Base-by-base conservation (phyloP, 352 stramenopile species). In the Phytophthora constricta region DNA sequence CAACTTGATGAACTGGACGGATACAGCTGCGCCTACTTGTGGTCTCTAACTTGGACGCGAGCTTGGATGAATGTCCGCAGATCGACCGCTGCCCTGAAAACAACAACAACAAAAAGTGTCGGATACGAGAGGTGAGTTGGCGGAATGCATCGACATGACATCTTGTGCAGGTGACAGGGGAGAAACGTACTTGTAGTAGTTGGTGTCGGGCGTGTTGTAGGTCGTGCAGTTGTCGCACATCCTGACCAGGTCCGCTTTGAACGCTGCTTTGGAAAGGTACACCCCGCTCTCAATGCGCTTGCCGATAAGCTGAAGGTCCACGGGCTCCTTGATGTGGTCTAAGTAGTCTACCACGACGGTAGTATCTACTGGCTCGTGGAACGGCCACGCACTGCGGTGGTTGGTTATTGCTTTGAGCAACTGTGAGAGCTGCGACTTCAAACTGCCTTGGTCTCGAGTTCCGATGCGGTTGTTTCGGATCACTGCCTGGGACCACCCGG, bases 191-290 rank as follows among this genome's bases (percentile, higher is more conserved):
- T 96, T 98, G 77, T 98, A 98, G 74, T 98, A 98, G 74, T 98
- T 99, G 62, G 93, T 98, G 17, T 91, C 90, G 52, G 88, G 82
- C 14, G 87, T 92, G 83, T 99, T 99, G 89, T 99, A 99, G 13
- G 85, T 68, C 63, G 92, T 98, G 77, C 97, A 99, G 77, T 99
- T 99, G 69, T 97, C 86, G 60, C 95, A 97, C 95, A 99, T 99
- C 42, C 92, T 89, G 61, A 97, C 84, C 50, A 99, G 74, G 59
- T 99, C 97, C 11, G 85, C 80, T 64, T 97, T 94, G 51, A 99
- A 86, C 60, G 89, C 89, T 45, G 92, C 70, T 58, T 97, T 98
- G 13, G 84, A 96, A 33, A 93, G 76, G 78, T 99, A 99, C 50
- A 76, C 50, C 2, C 89, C 86, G 41, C 71, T 86, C 46, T 95